Evolutionary conservation across 805 yeast species (phyloP).

Genomic region (Wickerhamiella hasegawae): DNA sequence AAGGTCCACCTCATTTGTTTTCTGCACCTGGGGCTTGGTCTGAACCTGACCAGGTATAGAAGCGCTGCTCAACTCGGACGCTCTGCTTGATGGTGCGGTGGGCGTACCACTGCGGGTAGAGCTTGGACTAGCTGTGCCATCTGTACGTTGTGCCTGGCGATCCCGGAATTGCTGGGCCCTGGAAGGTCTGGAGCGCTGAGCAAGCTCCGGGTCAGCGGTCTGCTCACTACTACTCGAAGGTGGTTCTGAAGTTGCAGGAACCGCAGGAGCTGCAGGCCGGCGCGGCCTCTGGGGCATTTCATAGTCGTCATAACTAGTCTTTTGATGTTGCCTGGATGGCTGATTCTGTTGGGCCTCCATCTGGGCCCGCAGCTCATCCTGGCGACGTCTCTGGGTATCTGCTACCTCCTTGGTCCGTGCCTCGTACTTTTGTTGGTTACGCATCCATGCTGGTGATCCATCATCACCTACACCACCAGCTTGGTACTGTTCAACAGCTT

Average conservation of each 20-base stretch:
- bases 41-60: background rate
- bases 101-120: conserved; percentile 1
- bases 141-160: conserved; percentile 5
- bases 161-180: conserved; percentile 8
- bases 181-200: background rate
- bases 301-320: background rate
- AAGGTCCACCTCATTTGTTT: conserved; percentile 6
- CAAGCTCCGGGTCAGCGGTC: background rate
- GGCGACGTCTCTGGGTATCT: background rate
- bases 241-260: too few relatives aligned
- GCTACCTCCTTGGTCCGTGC: background rate
- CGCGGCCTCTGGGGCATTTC: background rate
- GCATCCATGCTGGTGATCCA: conserved; percentile 63
- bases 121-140: background rate
- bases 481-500: conserved; percentile 42
- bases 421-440: conserved; percentile 27
- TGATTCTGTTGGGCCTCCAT: background rate
- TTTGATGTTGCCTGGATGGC: background rate
- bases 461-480: conserved; percentile 15
- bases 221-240: background rate
- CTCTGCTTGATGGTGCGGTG: background rate
- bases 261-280: too few relatives aligned
- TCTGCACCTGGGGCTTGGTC: conserved; percentile 1
- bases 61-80: too few relatives aligned
- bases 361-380: background rate